Evolutionary conservation across 495 filamentous ascomycete species (phyloP), one percentile per base, ranked within the genome.

Genomic region (Trichoderma parareesei): DNA sequence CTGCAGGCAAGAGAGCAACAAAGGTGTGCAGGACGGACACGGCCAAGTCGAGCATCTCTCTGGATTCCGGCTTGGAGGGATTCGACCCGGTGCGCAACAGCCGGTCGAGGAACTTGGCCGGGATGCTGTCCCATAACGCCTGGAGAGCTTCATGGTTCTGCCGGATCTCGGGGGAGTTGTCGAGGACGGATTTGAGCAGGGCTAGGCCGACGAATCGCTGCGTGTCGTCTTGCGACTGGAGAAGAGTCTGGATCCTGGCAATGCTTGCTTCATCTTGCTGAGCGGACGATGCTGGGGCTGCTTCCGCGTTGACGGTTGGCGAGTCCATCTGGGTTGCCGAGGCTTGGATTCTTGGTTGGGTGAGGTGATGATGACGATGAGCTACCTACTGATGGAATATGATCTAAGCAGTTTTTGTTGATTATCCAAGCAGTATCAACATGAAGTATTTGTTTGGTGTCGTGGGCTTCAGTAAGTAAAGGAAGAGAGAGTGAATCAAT

Each of bases 141-240:
- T 64, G 55, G 0, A 80, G 71, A 35, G 63, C 62, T 13, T 66
- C 71, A 60, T 74, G 72, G 67, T 85, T 70, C 49, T 71, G 66
- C 65, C 74, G 66, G 38, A 82, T 71, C 37, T 81, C 75, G 1
- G 74, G 69, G 0, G 78, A 73, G 63, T 84, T 86, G 69, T 87
- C 85, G 2, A 88, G 74, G 5, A 87, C 71, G 8, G 84, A 80
- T 64, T 83, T 86, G 44, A 88, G 71, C 48, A 88, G 72, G 0
- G 86, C 82, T n/a, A 89, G 75, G 0, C 87, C 87, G 44, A 88
- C 85, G 62, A 89, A 88, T 60, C 83, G 80, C 5, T 82, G 82
- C 0, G 85, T 88, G 67, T 89, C 86, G 68, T 87, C 82, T 20
- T 82, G 84, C 64, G 83, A 67, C 55, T 75, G 74, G 8, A 89